A percentile compares a stretch with the other conserved stretches of the same genome.
Evolutionary conservation across 768 basidiomycete genomes (phyloP).

Genomic region (Vishniacozyma victoriae): DNA sequence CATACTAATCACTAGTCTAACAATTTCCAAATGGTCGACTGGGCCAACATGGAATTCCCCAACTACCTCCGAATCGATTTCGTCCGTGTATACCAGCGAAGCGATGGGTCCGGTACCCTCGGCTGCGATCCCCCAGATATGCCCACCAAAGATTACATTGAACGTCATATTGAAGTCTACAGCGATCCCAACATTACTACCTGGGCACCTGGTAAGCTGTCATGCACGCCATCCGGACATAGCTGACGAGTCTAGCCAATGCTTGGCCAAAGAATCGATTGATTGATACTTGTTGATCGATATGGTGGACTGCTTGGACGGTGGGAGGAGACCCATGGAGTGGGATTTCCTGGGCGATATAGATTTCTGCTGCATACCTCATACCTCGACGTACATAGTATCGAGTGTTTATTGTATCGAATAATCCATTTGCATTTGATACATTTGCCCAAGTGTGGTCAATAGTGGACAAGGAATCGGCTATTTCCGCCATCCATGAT

Average conservation of each 20-base stretch:
- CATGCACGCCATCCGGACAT: neutral
- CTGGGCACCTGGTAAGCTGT: constrained; percentile 48
- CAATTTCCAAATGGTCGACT: constrained; percentile 70
- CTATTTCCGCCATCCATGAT: too few species aligned
- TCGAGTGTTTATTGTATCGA: too few species aligned
- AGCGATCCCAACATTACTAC: constrained; percentile 55
- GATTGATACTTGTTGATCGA: constrained; percentile 47
- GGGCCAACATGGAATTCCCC: constrained; percentile 66
- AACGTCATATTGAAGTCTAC: constrained; percentile 66
- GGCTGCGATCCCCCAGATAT: constrained; percentile 54
- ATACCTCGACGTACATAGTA: too few species aligned
- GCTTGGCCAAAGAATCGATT: constrained; percentile 62
- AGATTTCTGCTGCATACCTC: neutral
- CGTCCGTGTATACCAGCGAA: constrained; percentile 79
- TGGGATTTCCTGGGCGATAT: neutral
- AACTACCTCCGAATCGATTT: constrained; percentile 74
- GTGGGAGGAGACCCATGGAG: neutral
- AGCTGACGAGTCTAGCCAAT: neutral
- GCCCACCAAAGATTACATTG: constrained; percentile 80
- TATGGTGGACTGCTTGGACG: neutral
- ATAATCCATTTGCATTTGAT: too few species aligned
- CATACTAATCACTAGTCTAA: constrained; percentile 17
- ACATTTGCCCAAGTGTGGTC: too few species aligned
- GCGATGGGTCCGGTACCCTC: constrained; percentile 51
- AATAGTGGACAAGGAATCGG: too few species aligned